Evolutionary conservation across 2,329 filamentous ascomycete genomes (phyloP), one percentile per base, ranked within the genome.

Genomic region (Metarhizium robertsii): DNA sequence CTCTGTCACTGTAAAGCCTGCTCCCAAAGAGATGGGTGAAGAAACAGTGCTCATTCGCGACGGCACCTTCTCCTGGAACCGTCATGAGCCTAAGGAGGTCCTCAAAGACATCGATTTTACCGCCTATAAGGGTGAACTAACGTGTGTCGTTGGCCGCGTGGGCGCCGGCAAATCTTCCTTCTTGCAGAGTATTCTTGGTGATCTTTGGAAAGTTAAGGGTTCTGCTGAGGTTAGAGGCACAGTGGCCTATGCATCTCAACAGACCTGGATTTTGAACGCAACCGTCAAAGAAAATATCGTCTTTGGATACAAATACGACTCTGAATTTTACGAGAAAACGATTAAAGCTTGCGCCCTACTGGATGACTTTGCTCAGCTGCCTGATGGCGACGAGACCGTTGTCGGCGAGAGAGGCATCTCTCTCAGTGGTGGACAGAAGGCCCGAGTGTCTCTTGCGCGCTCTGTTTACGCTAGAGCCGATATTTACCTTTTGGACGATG

Each of bases 381-480:
- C 94, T 3, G 94, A 99, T 67, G 94, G 95, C 32, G 95, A 99
- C 65, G 88, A 95, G 68, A 99, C 94, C 0, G 88, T 96, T 65
- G 95, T 99, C 42, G 94, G 94, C 56, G 95, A 99, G 74, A 86
- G 94, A 60, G 94, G 94, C 45, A 99, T 99, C 57, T 97, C 92
- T 2, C 76, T 99, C 29, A 96, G 92, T 60, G 92, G 92, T 61
- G 94, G 95, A 6, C 94, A 99, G 68, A 99, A 96, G 73, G 92
- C 94, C 55, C 88, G 94, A 59, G 79, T 99, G 58, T 92, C 91
- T 14, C 78, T 99, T 54, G 94, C 94, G 45, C 84, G 94, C 68
- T 92, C 95, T 34, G 94, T 99, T 1, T 99, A 99, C 67, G 92
- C 95, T 53, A 83, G 94, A 62, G 91, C 94, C n/a, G 95, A 99